Percentiles rank a stretch among this genome's conserved stretches.
Evolutionary conservation across 2,329 filamentous ascomycete genomes (phyloP).

Genomic region (Bipolaris bicolor): DNA sequence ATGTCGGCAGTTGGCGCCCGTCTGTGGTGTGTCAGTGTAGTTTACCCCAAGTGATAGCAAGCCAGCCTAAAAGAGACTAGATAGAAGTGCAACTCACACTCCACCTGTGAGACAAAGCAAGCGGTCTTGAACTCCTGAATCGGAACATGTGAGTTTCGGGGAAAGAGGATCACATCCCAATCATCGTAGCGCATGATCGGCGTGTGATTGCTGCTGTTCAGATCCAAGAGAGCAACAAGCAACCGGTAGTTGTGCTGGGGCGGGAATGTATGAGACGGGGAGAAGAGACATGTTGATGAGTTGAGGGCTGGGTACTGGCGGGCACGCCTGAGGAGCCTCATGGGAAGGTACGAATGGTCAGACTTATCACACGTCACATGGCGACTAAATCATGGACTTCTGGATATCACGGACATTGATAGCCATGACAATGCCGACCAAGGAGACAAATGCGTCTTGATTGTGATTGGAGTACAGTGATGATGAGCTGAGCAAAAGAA

Average conservation of each 20-base stretch:
- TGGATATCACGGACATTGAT: not conserved
- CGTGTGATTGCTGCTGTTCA: conserved; percentile 21
- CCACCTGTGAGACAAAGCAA: conserved; percentile 69
- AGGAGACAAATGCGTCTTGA: not conserved
- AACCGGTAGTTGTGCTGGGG: conserved; percentile 15
- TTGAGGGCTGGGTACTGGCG: not conserved
- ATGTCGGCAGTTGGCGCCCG: conserved; percentile 35
- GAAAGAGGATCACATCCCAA: conserved; percentile 86
- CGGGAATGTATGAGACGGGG: conserved; percentile 9
- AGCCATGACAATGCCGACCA: not conserved
- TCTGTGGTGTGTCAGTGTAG: conserved; percentile 25
- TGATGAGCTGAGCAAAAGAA: not conserved
- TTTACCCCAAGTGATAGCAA: not conserved
- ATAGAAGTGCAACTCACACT: conserved; percentile 26
- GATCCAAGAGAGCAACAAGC: conserved; percentile 27
- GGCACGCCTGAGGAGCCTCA: not conserved
- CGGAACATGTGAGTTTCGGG: conserved; percentile 68
- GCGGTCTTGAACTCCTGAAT: conserved; percentile 82
- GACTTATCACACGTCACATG: not conserved
- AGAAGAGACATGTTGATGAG: conserved; percentile 10
- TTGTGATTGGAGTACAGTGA: not conserved
- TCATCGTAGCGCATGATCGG: conserved; percentile 78
- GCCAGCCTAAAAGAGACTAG: not conserved
- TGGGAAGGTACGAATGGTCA: conserved; percentile 17
- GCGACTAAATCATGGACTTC: not conserved